Evolutionary conservation across 495 filamentous ascomycete species (phyloP).

Genomic region (Tetracladium marchalianum): DNA sequence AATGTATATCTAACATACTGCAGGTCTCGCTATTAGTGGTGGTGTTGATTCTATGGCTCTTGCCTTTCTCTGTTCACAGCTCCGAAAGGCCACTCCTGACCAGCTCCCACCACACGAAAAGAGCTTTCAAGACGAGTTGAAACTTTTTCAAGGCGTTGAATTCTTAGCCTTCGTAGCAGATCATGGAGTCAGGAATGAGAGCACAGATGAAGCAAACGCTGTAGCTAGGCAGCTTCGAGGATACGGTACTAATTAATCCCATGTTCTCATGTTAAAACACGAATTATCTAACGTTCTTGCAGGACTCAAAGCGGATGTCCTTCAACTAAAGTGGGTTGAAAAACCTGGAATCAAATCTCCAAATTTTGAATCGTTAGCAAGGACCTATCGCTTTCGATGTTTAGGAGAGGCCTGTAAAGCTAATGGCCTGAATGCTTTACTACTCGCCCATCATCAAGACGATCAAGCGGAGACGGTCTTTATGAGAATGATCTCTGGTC

Average conservation of each 20-base stretch:
- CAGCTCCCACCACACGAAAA: neutral
- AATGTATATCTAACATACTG: too few species aligned
- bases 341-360: conserved; percentile 33
- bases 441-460: conserved; percentile 76
- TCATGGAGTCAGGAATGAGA: conserved; percentile 62
- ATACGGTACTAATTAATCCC: too few species aligned
- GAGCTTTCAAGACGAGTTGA: neutral
- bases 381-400: conserved; percentile 60
- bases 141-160: conserved; percentile 10
- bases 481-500: conserved; percentile 55
- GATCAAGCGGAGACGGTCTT: conserved; percentile 85
- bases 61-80: conserved; percentile 54
- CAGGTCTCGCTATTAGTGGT: conserved; percentile 81
- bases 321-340: conserved; percentile 40
- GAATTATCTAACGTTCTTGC: conserved; percentile 7
- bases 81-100: conserved; percentile 20
- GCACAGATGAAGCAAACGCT: conserved; percentile 51
- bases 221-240: conserved; percentile 30
- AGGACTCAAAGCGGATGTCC: conserved; percentile 42
- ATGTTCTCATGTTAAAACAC: neutral
- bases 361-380: conserved; percentile 71
- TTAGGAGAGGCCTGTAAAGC: conserved; percentile 52
- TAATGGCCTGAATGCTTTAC: conserved; percentile 38
- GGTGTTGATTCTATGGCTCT: conserved; percentile 96
- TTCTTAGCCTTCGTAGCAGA: conserved; percentile 68